Base-by-base conservation (phyloP, 2,329 filamentous ascomycete genomes). In the Nemania diffusa region DNA sequence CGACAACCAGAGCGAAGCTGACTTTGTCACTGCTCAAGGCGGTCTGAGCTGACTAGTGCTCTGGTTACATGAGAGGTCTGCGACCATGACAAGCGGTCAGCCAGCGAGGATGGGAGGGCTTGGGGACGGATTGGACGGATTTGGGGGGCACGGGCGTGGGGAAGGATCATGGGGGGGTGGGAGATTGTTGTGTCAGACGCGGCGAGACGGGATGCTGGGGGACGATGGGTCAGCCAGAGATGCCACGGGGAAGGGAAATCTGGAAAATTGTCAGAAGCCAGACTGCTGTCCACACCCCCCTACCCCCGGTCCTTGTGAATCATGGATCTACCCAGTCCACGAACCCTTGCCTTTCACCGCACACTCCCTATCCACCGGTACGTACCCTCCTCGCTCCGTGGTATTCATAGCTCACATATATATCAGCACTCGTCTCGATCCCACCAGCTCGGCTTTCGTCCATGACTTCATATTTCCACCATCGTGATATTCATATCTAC, bases 31-130 rank as follows among this genome's bases (percentile, higher is more conserved):
- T 64, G 65, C 68, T 72, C 68, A 71, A 76, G 74, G 74, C 74
- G 74, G 74, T 76, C 74, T 75, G 71, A 74, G 74, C 74, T 76
- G 74, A 75, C 74, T 75, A 73, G 73, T 69, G 71, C 69, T 65
- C 13, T 71, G 65, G 68, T 73, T 73, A 70, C 65, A 68, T 69
- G 68, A 64, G 40, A 65, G 67, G 57, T 65, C 56, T 69, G 71
- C 70, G 71, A 70, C 69, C 69, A 73, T 73, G 73, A 75, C 73
- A 75, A 64, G 74, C 74, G 74, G 74, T 76, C 74, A 75, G 72
- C 68, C 67, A 65, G 59, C 66, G 64, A 69, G 70, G 70, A 71
- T 72, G 68, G 62, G 59, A 69, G 57, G 69, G 68, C 34, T 27
- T 52, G 56, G 64, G 53, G 27, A 46, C 11, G 58, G 62, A 64